Evolutionary conservation across 2,329 filamentous ascomycete species (phyloP).

Genomic region (Talaromyces sp.): DNA sequence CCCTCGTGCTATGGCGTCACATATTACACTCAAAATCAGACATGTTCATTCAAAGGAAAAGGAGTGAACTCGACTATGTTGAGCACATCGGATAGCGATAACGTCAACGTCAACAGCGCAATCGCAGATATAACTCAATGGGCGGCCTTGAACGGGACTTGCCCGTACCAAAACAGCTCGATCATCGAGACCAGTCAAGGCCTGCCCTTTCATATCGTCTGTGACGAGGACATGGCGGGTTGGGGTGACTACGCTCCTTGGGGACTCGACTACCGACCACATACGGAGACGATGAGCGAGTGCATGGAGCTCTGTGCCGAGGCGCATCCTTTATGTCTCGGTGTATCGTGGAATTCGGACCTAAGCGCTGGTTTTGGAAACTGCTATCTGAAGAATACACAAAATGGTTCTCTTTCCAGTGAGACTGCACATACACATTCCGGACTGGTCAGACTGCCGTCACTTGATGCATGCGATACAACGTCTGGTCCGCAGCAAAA

Average conservation of each 20-base stretch:
- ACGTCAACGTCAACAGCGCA: slow-evolving; percentile 11
- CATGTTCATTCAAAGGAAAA: background rate
- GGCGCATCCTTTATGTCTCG: slow-evolving; percentile 8
- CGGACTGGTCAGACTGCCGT: background rate
- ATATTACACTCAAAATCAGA: slow-evolving; percentile 14
- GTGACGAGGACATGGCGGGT: slow-evolving; percentile 6
- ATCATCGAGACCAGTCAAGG: background rate
- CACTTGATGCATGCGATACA: background rate
- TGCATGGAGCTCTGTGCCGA: slow-evolving; percentile 10
- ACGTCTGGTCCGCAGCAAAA: background rate
- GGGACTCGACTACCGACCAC: background rate
- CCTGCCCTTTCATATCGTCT: slow-evolving; percentile 7
- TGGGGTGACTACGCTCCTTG: slow-evolving; percentile 8
- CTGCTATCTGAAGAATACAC: slow-evolving; percentile 13
- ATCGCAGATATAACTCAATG: slow-evolving; percentile 8
- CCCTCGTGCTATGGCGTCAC: slow-evolving; percentile 9
- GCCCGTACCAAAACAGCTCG: slow-evolving; percentile 14
- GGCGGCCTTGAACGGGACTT: background rate
- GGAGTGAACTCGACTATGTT: slow-evolving; percentile 3
- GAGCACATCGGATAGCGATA: background rate
- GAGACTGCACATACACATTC: background rate
- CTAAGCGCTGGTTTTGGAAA: slow-evolving; percentile 5
- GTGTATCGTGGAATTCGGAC: slow-evolving; percentile 7
- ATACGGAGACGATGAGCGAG: slow-evolving; percentile 9
- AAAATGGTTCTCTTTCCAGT: background rate